Percentiles rank a stretch among this genome's conserved stretches.
Evolutionary conservation across 768 basidiomycete genomes (phyloP).

Genomic region (Hygrophorus russula): DNA sequence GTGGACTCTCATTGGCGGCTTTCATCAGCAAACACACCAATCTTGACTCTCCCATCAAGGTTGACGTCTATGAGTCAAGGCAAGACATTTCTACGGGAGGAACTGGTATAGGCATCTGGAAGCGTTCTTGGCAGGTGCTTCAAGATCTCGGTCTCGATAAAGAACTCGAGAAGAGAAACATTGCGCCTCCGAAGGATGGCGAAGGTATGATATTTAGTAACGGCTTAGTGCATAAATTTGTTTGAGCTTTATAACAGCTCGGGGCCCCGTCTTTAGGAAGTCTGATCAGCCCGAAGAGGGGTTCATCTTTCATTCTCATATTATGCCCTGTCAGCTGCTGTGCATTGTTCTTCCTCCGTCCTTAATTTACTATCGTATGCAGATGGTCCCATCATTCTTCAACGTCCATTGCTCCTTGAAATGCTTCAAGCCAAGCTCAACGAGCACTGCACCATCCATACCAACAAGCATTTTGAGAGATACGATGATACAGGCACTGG

Average conservation of each 20-base stretch:
- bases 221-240: not conserved
- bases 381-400: constrained; percentile 15
- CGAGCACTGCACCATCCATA: constrained; percentile 16
- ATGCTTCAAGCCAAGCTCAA: constrained; percentile 14
- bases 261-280: no score
- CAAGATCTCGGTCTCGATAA: constrained; percentile 24
- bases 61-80: constrained; percentile 32
- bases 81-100: constrained; percentile 26
- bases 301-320: no score
- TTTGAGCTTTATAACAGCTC: no score
- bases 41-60: constrained; percentile 10
- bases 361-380: not conserved
- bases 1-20: constrained; percentile 27
- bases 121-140: constrained; percentile 27
- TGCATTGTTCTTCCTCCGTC: not conserved
- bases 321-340: no score
- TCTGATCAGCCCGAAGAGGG: no score
- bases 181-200: constrained; percentile 15
- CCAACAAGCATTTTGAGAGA: constrained; percentile 10
- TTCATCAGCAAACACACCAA: constrained; percentile 20
- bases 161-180: constrained; percentile 13
- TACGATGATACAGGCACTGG: constrained; percentile 7
- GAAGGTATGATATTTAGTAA: constrained; percentile 19
- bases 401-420: constrained; percentile 15
- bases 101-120: constrained; percentile 31